phyloP scores from a whole-genome alignment of 805 yeast species.

The Myxozyma neglecta region DNA sequence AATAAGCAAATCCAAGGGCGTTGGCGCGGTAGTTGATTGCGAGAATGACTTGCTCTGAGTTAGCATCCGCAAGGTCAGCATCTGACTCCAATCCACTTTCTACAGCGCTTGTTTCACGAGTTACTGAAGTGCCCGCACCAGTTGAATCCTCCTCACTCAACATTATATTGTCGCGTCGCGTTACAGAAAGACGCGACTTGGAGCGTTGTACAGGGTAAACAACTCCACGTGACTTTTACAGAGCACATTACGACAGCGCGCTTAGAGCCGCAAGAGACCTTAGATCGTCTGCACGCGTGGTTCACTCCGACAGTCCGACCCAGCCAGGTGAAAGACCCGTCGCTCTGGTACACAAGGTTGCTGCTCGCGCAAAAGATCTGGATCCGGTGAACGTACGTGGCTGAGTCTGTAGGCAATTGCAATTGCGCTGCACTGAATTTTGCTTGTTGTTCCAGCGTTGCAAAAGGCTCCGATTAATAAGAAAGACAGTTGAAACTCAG shows the following conservation, averaged over 20 bases:
- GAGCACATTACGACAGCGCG: not conserved
- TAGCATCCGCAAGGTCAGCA: not conserved
- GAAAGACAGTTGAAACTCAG: too few species aligned
- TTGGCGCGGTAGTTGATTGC: conserved; percentile 19
- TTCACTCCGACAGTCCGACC: not conserved
- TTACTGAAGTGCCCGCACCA: too few species aligned
- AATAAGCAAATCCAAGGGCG: conserved; percentile 20
- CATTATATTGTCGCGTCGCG: not conserved
- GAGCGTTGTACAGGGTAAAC: not conserved
- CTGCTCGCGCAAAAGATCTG: too few species aligned
- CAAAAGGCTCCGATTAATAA: too few species aligned
- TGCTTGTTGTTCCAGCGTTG: too few species aligned
- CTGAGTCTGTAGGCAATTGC: too few species aligned
- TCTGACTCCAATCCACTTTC: not conserved
- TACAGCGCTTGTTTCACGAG: not conserved
- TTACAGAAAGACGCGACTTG: not conserved
- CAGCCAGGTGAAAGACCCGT: not conserved
- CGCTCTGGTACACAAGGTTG: too few species aligned
- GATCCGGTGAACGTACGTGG: too few species aligned
- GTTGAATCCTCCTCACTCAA: too few species aligned
- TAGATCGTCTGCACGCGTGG: not conserved
- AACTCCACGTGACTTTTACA: not conserved
- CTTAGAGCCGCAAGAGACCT: not conserved
- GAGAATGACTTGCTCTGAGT: conserved; percentile 6
- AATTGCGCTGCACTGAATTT: too few species aligned